These are phyloP conservation scores for Fusarium robinianum DNA, from an alignment of 2,329 filamentous ascomycete species.

Conservation along the genomic window DNA sequence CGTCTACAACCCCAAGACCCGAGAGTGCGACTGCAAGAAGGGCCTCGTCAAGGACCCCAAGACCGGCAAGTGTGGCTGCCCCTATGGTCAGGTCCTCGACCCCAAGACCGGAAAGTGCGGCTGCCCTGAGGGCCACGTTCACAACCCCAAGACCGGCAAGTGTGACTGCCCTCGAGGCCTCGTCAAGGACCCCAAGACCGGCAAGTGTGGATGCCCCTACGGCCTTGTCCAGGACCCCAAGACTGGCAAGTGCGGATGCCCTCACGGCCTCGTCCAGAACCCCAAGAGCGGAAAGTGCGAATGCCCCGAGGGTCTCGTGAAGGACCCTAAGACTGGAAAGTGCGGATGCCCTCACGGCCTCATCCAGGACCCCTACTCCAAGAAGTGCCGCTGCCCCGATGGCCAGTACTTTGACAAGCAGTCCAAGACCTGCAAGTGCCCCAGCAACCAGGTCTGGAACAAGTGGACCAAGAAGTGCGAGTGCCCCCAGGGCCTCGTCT, in stretches of 20 bases:
- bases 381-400: not conserved
- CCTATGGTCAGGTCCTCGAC: not conserved
- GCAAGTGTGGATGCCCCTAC: slow-evolving; percentile 10
- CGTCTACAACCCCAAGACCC: not conserved
- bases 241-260: slow-evolving; percentile 22
- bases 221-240: slow-evolving; percentile 4
- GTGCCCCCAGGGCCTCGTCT: slow-evolving; percentile 1
- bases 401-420: not conserved
- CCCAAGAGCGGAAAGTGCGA: slow-evolving; percentile 13
- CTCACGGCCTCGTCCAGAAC: slow-evolving; percentile 2
- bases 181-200: slow-evolving; percentile 1
- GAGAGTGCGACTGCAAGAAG: not conserved
- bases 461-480: slow-evolving; percentile 20
- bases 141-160: not conserved
- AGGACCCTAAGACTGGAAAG: not conserved
- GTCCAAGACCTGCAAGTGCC: not conserved
- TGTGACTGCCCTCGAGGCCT: not conserved
- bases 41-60: too few species aligned
- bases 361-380: not conserved
- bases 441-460: not conserved
- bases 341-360: not conserved
- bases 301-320: slow-evolving; percentile 1
- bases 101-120: not conserved
- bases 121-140: not conserved
- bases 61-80: not conserved